Evolutionary conservation across 192 early-diverging fungal genomes (phyloP).

Genomic region (Haplosporangium gracile): DNA sequence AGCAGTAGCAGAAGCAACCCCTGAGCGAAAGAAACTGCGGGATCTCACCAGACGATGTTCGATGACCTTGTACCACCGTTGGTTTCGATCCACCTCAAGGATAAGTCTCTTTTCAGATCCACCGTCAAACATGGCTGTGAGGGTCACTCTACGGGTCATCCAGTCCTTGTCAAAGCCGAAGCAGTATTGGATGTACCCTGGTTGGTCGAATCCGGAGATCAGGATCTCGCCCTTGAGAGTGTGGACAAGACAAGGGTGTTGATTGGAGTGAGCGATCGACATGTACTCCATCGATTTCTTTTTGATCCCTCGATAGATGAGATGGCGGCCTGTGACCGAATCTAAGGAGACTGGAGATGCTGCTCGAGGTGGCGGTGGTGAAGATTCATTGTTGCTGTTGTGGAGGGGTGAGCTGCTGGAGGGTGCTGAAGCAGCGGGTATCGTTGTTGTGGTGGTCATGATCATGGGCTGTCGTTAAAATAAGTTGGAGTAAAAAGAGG

Average conservation of each 20-base stretch:
- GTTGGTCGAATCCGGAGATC: constrained; percentile 13
- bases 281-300: constrained; percentile 49
- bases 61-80: constrained; percentile 48
- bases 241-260: constrained; percentile 19
- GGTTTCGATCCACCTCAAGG: constrained; percentile 43
- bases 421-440: constrained; percentile 19
- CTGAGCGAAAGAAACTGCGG: constrained; percentile 46
- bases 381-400: constrained; percentile 9
- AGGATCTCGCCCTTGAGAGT: constrained; percentile 40
- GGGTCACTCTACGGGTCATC: constrained; percentile 42
- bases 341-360: constrained; percentile 26
- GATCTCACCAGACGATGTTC: constrained; percentile 40
- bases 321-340: constrained; percentile 13
- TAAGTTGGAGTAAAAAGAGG: background rate
- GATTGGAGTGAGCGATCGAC: constrained; percentile 33
- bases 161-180: constrained; percentile 45
- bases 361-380: constrained; percentile 11
- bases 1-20: constrained; percentile 18
- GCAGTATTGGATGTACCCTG: constrained; percentile 45
- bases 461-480: constrained; percentile 23
- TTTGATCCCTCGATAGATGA: constrained; percentile 32
- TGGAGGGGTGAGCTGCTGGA: constrained; percentile 10
- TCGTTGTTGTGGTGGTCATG: constrained; percentile 25
- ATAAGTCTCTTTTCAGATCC: constrained; percentile 37
- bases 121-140: constrained; percentile 38